Evolutionary conservation across 192 early-diverging fungal species (phyloP).

Genomic region (Gaertneriomyces sp.): DNA sequence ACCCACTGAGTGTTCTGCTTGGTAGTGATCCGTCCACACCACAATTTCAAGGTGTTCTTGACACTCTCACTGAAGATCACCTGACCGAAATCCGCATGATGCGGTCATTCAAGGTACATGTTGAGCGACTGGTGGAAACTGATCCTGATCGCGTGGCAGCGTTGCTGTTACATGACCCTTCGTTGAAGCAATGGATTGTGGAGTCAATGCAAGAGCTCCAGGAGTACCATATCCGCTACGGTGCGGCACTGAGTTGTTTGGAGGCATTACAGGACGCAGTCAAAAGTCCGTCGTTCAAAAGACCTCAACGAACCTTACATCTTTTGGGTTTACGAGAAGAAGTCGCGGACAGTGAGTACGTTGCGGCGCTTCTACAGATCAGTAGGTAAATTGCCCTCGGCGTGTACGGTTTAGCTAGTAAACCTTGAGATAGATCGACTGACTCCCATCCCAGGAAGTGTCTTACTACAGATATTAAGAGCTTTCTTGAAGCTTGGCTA

Average conservation of each 20-base stretch:
- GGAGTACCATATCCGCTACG: slow-evolving; percentile 58
- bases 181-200: slow-evolving; percentile 47
- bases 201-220: slow-evolving; percentile 46
- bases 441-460: too few relatives aligned
- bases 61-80: slow-evolving; percentile 7
- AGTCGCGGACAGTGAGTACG: slow-evolving; percentile 31
- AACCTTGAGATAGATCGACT: too few relatives aligned
- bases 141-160: slow-evolving; percentile 39
- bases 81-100: slow-evolving; percentile 19
- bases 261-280: slow-evolving; percentile 53
- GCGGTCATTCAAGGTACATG: slow-evolving; percentile 36
- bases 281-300: slow-evolving; percentile 40
- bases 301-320: slow-evolving; percentile 63
- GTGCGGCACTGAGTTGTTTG: slow-evolving; percentile 57
- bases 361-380: slow-evolving; percentile 36
- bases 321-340: slow-evolving; percentile 54
- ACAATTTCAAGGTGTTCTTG: slow-evolving; percentile 19
- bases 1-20: slow-evolving; percentile 72
- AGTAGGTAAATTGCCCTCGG: slow-evolving; percentile 28
- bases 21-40: slow-evolving; percentile 27
- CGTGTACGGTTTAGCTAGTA: too few relatives aligned
- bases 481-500: too few relatives aligned
- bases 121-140: slow-evolving; percentile 40
- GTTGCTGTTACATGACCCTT: slow-evolving; percentile 61
- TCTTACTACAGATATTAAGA: too few relatives aligned